phyloP scores from a whole-genome alignment of 192 early-diverging fungal genomes.

The Rhizophagus prolifer region DNA sequence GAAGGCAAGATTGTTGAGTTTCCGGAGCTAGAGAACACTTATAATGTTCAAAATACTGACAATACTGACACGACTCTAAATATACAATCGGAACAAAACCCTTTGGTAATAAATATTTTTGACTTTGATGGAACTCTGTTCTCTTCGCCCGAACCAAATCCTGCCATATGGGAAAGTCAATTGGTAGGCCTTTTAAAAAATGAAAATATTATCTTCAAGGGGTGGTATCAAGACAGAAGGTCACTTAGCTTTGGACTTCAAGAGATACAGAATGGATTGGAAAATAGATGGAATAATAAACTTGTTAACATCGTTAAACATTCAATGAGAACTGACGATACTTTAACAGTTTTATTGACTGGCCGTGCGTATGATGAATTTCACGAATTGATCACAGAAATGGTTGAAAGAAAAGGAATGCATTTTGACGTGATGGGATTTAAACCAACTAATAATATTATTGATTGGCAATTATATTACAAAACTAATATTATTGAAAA shows the following conservation, averaged over 20 bases:
- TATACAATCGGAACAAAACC: background rate
- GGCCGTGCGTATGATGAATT: background rate
- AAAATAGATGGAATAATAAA: slow-evolving; percentile 7
- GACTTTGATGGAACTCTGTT: slow-evolving; percentile 19
- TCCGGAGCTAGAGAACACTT: too few species aligned
- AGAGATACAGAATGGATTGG: background rate
- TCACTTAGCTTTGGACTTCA: background rate
- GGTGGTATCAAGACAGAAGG: slow-evolving; percentile 6
- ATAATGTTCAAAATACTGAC: too few species aligned
- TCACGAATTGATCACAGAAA: background rate
- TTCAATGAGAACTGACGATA: background rate
- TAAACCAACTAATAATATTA: background rate
- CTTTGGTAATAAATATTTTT: background rate
- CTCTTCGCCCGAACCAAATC: background rate
- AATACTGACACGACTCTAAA: background rate
- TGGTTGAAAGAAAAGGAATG: background rate
- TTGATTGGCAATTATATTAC: slow-evolving; percentile 4
- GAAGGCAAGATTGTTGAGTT: too few species aligned
- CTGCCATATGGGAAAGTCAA: background rate
- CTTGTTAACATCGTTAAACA: background rate
- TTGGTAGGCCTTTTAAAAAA: background rate
- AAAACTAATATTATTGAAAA: background rate
- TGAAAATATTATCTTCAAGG: background rate
- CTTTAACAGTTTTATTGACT: slow-evolving; percentile 3
- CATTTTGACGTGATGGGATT: slow-evolving; percentile 4